Evolutionary conservation across 106 monocot genomes (phyloP).

Genomic region (Ottelia alismoides): DNA sequence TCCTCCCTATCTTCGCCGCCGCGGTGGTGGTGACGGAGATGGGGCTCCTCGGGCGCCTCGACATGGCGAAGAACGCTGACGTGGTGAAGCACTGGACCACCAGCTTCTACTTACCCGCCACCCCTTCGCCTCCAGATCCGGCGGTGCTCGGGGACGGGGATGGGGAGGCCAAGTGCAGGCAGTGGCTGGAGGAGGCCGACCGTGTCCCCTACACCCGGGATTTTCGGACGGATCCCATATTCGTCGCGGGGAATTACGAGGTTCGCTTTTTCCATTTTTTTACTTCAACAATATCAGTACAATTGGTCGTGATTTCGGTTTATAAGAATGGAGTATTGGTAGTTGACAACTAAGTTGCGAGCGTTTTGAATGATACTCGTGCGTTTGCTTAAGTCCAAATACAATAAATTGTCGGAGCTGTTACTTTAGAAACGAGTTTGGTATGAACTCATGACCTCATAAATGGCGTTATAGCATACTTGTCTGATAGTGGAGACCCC

Average conservation of each 20-base stretch:
- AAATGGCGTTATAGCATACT: no score
- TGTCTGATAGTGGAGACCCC: no score
- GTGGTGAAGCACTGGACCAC: conserved; percentile 55
- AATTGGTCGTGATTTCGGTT: no score
- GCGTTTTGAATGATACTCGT: no score
- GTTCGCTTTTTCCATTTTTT: conserved; percentile 9
- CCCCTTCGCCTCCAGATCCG: not conserved
- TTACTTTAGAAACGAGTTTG: no score
- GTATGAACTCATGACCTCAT: no score
- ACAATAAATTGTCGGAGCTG: no score
- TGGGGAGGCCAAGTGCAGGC: conserved; percentile 19
- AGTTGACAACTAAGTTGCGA: no score
- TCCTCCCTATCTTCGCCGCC: conserved; percentile 37
- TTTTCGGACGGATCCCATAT: conserved; percentile 59
- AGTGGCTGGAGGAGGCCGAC: conserved; percentile 76
- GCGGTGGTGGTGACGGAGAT: conserved; percentile 65
- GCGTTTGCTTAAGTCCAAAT: no score
- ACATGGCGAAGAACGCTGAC: conserved; percentile 58
- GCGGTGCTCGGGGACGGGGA: not conserved
- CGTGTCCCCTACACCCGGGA: conserved; percentile 45
- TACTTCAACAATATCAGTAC: not conserved
- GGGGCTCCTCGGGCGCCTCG: conserved; percentile 66
- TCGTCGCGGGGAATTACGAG: conserved; percentile 36
- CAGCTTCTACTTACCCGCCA: conserved; percentile 27
- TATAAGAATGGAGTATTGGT: no score